Conservation (phyloP, 169 alveolate genomes). For the Hammondia hammondi region DNA sequence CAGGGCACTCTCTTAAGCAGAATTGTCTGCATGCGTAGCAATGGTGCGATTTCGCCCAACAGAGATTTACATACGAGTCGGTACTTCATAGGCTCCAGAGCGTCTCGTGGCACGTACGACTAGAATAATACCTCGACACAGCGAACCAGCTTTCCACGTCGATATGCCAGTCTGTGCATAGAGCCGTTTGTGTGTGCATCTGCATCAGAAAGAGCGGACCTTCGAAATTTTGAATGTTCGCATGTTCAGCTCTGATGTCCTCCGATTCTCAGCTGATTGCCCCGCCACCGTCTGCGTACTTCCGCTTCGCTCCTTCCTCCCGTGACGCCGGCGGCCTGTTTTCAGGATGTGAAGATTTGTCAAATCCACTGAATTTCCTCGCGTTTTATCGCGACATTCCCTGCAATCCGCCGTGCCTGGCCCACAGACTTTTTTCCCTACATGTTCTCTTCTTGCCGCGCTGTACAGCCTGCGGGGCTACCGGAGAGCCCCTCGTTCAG, state of each 20-base stretch:
- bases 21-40: too few relatives aligned
- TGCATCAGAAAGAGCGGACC: too few relatives aligned
- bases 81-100: too few relatives aligned
- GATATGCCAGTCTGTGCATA: too few relatives aligned
- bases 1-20: too few relatives aligned
- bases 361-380: neutral
- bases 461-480: conserved; percentile 36
- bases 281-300: neutral
- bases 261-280: neutral
- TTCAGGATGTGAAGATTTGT: neutral
- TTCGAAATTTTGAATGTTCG: neutral
- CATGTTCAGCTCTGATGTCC: neutral
- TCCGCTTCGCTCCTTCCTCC: neutral
- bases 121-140: too few relatives aligned
- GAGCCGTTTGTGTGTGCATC: too few relatives aligned
- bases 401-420: conserved; percentile 57
- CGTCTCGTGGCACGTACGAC: too few relatives aligned
- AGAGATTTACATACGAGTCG: too few relatives aligned
- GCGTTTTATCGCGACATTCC: conserved; percentile 1
- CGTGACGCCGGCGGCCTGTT: neutral
- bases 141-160: too few relatives aligned
- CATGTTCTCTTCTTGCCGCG: conserved; percentile 43
- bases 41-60: too few relatives aligned
- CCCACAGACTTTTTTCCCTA: conserved; percentile 23
- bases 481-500: conserved; percentile 42